Base-by-base conservation (phyloP, 208 protist species). In the Strigomonas culicis region DNA sequence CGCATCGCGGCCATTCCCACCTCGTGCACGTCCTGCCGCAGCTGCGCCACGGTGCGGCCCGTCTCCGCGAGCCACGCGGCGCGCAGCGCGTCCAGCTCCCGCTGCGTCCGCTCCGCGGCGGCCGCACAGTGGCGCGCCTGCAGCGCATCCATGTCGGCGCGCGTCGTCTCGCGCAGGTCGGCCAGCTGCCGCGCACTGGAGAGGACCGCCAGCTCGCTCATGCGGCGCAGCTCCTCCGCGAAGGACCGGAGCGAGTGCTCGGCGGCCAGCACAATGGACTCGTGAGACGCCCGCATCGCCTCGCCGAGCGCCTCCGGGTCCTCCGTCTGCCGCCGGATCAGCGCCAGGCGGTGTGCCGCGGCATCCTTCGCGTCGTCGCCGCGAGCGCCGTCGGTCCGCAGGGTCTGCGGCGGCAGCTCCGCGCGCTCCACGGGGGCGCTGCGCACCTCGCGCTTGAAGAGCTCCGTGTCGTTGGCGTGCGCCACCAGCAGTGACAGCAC, bases 401-500 rank as follows among this genome's bases (percentile, higher is more conserved):
- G n/a, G 31, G 19, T 4, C 4, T 19, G 13, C 2, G 31, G 34
- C 11, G 30, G 11, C 21, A 21, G 55, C 1, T 3, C 24, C 4
- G 15, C 25, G 46, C 25, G 31, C 6, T 47, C 6, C 11, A 36
- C 30, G 50, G 41, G 56, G 36, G 53, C 27, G 7, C 30, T 28
- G 21, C 79, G 82, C 51, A 82, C 53, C 64, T 86, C 81, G n/a
- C 61, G 63, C 66, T 90, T 93, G 69, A 88, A 83, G 15, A 88
- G 67, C 58, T 88, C 83, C 4, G 83, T 88, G 36, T 93, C 87
- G 36, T 93, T 90, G 43, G 83, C 81, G 57, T 93, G 87, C 22
- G 79, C 82, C 22, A 93, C 87, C 6, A 93, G 72, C 19, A 90
- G 61, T 0, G 80, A 81, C 8, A 93, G 55, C 1, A 93, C 83